Evolutionary conservation across 345 rosid genomes (phyloP), one percentile per base, ranked within the genome.

Genomic region (Acer negundo): DNA sequence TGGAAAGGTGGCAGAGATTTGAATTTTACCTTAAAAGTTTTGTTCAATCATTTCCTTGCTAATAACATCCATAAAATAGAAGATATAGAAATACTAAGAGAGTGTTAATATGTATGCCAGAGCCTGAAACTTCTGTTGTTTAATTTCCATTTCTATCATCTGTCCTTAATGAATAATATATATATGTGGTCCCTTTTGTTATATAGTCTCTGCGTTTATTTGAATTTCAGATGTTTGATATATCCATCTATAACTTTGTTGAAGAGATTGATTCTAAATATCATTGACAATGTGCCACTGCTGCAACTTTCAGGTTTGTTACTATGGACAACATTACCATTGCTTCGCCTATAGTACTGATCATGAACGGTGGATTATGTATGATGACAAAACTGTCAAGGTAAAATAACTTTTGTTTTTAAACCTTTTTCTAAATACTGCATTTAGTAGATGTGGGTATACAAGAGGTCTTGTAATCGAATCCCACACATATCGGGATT

Each of bases 241-340:
- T 56, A 62, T 62, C 26, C 19, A 40, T 42, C 22, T 22, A 28
- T 53, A 49, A 19, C 35, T 47, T n/a, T 24, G 22, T 38, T 75
- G 26, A 9, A 55, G 53, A 35, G 20, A 67, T 51, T 17, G 11
- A 20, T 53, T 38, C 53, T 20, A 35, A 31, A 63, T 63, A 28
- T 26, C 55, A 51, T 31, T 15, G 6, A 44, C 76, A 51, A 24
- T 80, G 61, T 77, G 38, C 38, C 77, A 0, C 46, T 77, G 83
- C 23, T 78, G 74, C 78, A 81, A 78, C 72, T 75, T 67, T 70
- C 78, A 96, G 99, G 99, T 96, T 80, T 96, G 99, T 86, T 96
- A 96, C 81, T 94, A 94, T 63, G 99, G 99, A 76, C 99, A 92
- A 77, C 99, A 96, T 84, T 96, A 96, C 85, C 95, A 96, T 84